Conservation (phyloP, 1,284 basidiomycete species). For the Cutaneotrichosporon cutaneum region DNA sequence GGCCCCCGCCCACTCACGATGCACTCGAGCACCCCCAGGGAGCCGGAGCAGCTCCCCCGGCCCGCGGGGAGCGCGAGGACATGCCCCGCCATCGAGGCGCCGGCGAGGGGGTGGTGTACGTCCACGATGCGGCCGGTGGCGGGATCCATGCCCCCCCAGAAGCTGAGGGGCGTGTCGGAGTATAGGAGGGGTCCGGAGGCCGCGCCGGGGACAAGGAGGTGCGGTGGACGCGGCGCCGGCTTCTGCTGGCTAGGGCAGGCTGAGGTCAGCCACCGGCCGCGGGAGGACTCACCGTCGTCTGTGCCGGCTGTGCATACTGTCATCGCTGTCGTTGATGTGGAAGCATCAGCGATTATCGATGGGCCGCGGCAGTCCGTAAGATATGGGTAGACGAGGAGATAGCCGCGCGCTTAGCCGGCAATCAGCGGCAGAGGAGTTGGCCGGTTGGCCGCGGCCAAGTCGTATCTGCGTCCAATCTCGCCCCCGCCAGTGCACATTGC, state of each 20-base stretch:
- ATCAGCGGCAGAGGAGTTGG: too few species aligned
- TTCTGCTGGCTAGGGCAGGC: not conserved
- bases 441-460: not conserved
- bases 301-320: not conserved
- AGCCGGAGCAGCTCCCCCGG: constrained; percentile 20
- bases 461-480: too few species aligned
- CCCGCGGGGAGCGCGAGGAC: constrained; percentile 20
- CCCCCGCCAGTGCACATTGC: too few species aligned
- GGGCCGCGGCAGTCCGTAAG: not conserved
- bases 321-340: not conserved
- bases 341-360: not conserved
- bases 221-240: not conserved
- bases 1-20: constrained; percentile 10
- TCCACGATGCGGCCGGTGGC: constrained; percentile 9
- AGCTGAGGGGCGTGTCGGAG: constrained; percentile 3
- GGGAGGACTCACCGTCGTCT: too few species aligned
- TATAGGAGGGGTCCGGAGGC: constrained; percentile 11
- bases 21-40: constrained; percentile 16
- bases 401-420: not conserved
- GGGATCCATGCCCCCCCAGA: constrained; percentile 21
- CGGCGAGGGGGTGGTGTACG: constrained; percentile 17
- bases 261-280: not conserved
- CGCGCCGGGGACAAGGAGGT: constrained; percentile 13
- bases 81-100: not conserved
- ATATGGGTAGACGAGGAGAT: too few species aligned